Percentiles rank a stretch among this genome's conserved stretches.
Evolutionary conservation across 2,329 filamentous ascomycete species (phyloP).

Genomic region (Aspergillus sp.): DNA sequence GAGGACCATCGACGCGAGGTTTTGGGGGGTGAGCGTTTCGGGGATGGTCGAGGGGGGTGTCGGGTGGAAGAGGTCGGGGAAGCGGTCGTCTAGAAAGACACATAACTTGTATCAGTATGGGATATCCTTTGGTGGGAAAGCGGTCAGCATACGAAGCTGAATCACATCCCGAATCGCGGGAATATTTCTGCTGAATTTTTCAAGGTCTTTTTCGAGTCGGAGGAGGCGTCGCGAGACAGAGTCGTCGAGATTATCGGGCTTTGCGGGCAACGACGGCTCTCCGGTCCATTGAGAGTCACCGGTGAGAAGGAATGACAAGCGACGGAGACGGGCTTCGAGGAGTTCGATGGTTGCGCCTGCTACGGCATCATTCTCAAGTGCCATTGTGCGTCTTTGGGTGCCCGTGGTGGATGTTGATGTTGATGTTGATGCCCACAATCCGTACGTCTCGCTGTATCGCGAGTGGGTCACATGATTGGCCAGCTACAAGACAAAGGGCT

Average conservation of each 20-base stretch:
- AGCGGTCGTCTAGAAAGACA: constrained; percentile 27
- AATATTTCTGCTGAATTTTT: constrained; percentile 28
- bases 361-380: constrained; percentile 26
- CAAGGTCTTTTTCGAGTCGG: constrained; percentile 31
- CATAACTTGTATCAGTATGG: neutral
- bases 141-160: constrained; percentile 28
- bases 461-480: too few relatives aligned
- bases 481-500: too few relatives aligned
- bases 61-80: constrained; percentile 35
- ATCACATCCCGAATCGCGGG: constrained; percentile 36
- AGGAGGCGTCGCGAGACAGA: constrained; percentile 34
- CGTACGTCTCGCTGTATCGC: too few relatives aligned
- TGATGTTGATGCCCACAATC: neutral
- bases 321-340: constrained; percentile 37
- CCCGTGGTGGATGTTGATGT: constrained; percentile 1
- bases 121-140: constrained; percentile 1
- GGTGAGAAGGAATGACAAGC: constrained; percentile 39
- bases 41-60: constrained; percentile 26
- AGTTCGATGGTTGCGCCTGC: constrained; percentile 36
- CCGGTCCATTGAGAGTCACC: constrained; percentile 36
- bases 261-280: constrained; percentile 24
- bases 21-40: constrained; percentile 27
- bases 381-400: constrained; percentile 15
- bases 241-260: constrained; percentile 29
- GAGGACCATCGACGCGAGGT: constrained; percentile 35